Evolutionary conservation across 768 basidiomycete genomes (phyloP).

Genomic region (Leccinum rimulosum): DNA sequence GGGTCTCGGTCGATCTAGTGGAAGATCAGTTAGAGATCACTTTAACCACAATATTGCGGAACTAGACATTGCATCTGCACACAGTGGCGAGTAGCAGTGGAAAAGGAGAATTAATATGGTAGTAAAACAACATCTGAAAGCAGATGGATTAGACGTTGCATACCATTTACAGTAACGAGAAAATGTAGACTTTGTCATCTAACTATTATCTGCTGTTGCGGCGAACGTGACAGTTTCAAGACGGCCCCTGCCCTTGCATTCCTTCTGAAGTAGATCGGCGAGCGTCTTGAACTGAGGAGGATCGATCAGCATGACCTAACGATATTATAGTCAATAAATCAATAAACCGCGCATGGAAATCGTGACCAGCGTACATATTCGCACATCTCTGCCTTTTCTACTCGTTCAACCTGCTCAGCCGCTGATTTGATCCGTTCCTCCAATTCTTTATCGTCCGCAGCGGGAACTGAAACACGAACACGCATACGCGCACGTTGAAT

Average conservation of each 20-base stretch:
- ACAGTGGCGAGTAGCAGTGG: neutral
- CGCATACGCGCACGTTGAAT: slow-evolving; percentile 95
- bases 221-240: slow-evolving; percentile 81
- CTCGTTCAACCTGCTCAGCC: slow-evolving; percentile 82
- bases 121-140: neutral
- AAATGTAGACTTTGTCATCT: neutral
- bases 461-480: slow-evolving; percentile 75
- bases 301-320: slow-evolving; percentile 86
- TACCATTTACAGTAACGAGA: neutral
- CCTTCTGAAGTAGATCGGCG: slow-evolving; percentile 86
- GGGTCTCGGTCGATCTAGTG: slow-evolving; percentile 19
- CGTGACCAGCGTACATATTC: slow-evolving; percentile 63
- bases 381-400: slow-evolving; percentile 79
- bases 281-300: slow-evolving; percentile 88
- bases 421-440: slow-evolving; percentile 68
- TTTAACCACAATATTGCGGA: slow-evolving; percentile 11
- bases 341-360: slow-evolving; percentile 3
- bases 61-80: slow-evolving; percentile 2
- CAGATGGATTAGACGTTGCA: neutral
- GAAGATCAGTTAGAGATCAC: slow-evolving; percentile 24
- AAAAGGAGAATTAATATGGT: neutral
- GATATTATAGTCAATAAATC: slow-evolving; percentile 14
- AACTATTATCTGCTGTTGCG: slow-evolving; percentile 46
- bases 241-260: slow-evolving; percentile 84
- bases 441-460: slow-evolving; percentile 60